phyloP scores from a whole-genome alignment of 1,139 yeast species.

The Candida frijolesensis region DNA sequence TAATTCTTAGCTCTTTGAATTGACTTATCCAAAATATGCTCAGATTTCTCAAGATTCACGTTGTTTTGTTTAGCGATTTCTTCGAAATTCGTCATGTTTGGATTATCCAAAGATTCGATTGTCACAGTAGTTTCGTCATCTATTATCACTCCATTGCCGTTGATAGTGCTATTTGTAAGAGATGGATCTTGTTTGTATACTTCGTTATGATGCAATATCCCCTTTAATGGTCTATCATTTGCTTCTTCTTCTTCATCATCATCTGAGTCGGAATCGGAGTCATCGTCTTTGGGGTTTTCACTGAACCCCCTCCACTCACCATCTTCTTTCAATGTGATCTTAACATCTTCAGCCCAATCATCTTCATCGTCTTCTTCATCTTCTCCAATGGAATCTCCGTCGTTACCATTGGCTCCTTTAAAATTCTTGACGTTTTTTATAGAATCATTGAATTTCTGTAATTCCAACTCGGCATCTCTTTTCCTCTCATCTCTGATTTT shows the following conservation, averaged over 20 bases:
- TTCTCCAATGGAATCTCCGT: constrained; percentile 35
- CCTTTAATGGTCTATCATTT: constrained; percentile 26
- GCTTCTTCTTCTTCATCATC: constrained; percentile 13
- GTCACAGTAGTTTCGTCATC: constrained; percentile 45
- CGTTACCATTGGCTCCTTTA: background rate
- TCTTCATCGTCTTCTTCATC: constrained; percentile 21
- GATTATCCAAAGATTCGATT: constrained; percentile 56
- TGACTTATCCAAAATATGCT: constrained; percentile 63
- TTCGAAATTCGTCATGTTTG: constrained; percentile 35
- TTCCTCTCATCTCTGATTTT: constrained; percentile 69
- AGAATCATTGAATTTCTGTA: background rate
- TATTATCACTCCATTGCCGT: constrained; percentile 55
- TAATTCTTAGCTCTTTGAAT: constrained; percentile 72
- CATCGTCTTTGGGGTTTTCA: constrained; percentile 16
- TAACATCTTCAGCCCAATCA: constrained; percentile 16
- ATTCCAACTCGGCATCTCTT: constrained; percentile 32
- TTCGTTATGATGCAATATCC: constrained; percentile 44
- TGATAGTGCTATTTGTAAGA: constrained; percentile 49
- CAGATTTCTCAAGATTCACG: constrained; percentile 62
- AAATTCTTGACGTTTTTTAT: constrained; percentile 3
- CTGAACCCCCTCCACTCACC: constrained; percentile 15
- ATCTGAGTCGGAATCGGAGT: constrained; percentile 13
- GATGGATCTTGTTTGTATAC: constrained; percentile 44
- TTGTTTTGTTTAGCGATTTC: constrained; percentile 62
- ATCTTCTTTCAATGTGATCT: constrained; percentile 11